These are phyloP conservation scores for Termitomyces sp. DNA, from an alignment of 768 basidiomycete genomes.

Conservation along the genomic window DNA sequence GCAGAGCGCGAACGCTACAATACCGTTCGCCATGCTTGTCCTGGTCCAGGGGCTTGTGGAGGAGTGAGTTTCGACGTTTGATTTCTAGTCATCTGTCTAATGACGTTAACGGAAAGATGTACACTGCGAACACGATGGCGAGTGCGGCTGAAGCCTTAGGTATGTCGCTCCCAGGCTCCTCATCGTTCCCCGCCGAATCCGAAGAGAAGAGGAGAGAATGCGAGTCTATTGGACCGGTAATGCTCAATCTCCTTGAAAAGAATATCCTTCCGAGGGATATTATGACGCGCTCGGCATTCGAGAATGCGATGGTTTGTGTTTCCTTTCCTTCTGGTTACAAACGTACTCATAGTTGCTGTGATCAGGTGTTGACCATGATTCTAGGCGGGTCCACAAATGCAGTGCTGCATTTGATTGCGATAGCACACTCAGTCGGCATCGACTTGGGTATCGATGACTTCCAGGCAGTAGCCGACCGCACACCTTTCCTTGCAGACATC, in stretches of 20 bases:
- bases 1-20: conserved; percentile 84
- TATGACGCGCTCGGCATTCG: conserved; percentile 95
- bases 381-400: conserved; percentile 98
- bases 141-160: conserved; percentile 92
- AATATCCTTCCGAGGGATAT: conserved; percentile 93
- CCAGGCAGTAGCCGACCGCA: conserved; percentile 87
- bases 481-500: conserved; percentile 92
- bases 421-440: conserved; percentile 94
- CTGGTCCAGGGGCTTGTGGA: conserved; percentile 97
- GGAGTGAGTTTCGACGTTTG: conserved; percentile 54
- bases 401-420: conserved; percentile 93
- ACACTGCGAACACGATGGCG: conserved; percentile 98
- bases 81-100: neutral
- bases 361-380: conserved; percentile 89
- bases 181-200: conserved; percentile 92
- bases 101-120: conserved; percentile 57
- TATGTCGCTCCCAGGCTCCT: conserved; percentile 96
- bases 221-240: conserved; percentile 69
- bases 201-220: conserved; percentile 85
- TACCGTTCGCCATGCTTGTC: conserved; percentile 89
- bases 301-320: conserved; percentile 85
- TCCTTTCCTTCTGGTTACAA: conserved; percentile 1
- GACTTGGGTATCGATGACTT: conserved; percentile 87
- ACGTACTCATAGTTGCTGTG: neutral
- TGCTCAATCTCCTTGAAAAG: conserved; percentile 83